A percentile compares a stretch with the other conserved stretches of the same genome.
These are phyloP conservation scores for Aureobasidium musti DNA, from an alignment of 2,329 filamentous ascomycete genomes.

Conservation along the genomic window DNA sequence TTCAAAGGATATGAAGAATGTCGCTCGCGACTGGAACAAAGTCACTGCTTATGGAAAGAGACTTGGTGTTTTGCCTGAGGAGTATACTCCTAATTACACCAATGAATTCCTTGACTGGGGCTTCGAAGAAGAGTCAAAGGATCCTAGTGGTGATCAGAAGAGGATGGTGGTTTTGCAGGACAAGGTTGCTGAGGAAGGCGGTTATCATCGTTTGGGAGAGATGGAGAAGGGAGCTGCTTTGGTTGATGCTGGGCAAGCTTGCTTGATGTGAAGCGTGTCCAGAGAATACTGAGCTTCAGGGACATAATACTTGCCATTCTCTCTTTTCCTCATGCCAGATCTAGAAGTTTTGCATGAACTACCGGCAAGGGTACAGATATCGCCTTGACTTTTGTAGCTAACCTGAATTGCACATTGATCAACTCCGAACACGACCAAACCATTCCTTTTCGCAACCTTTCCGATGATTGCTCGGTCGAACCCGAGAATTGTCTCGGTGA, in stretches of 20 bases:
- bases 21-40: conserved; percentile 72
- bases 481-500: no score
- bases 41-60: conserved; percentile 76
- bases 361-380: no score
- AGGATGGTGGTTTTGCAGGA: conserved; percentile 69
- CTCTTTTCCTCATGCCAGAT: no score
- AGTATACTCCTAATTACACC: conserved; percentile 72
- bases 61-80: conserved; percentile 64
- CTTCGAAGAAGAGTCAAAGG: conserved; percentile 63
- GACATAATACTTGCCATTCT: no score
- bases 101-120: conserved; percentile 69
- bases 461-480: no score
- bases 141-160: conserved; percentile 74
- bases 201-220: conserved; percentile 50
- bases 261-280: no score
- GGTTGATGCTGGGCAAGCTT: not conserved
- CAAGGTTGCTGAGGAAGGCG: conserved; percentile 64
- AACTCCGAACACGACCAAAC: no score
- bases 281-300: no score
- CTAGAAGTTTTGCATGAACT: no score
- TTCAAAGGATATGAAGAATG: conserved; percentile 72
- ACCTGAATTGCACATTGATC: no score
- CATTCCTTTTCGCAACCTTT: no score
- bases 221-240: not conserved
- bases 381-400: no score